Base-by-base conservation (phyloP, 352 stramenopile species). In the Achlya hypogyna region DNA sequence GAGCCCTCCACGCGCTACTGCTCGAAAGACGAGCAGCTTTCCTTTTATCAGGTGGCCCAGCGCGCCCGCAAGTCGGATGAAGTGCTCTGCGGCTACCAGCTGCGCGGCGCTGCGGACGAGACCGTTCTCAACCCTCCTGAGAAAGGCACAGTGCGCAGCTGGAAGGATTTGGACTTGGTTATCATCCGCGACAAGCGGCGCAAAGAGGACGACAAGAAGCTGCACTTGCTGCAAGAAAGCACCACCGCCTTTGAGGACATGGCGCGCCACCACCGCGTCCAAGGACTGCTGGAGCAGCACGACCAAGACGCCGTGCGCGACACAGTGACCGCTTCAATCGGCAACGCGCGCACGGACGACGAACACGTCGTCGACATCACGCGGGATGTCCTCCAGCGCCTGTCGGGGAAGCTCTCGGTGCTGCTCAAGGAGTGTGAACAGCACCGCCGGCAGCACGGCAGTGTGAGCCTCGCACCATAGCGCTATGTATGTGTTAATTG, bases 21-120 rank as follows among this genome's bases (percentile, higher is more conserved):
- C 40, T 60, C 75, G 16, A 32, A 72, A 10, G 59, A 60, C 1
- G 84, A 92, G 42, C 62, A 62, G 23, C 66, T 91, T 5, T 89
- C 80, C 8, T 95, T 93, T 42, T 95, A 82, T 82, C 84, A 95
- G 51, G 65, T 95, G 43, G 74, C 76, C 9, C 89, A 84, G 58
- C 76, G 76, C 8, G 82, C 82, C 1, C 77, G 78, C 49, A 70
- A 75, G 14, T 68, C 74, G 9, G 75, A 78, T 14, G 86, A 95
- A 51, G 83, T 95, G 54, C 62, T 90, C 28, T 87, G 89, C 29
- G 88, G 88, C 0, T 96, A 85, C 72, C 86, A 93, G 54, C 63
- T 76, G 14, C 72, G 69, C 52, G 74, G 72, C 6, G 79, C 73
- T 1, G 66, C 69, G 14, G 74, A 78, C 27, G 73, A 87, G 12